Evolutionary conservation across 2,329 filamentous ascomycete genomes (phyloP), one percentile per base, ranked within the genome.

Genomic region (Pseudocercospora pini-densiflorae): DNA sequence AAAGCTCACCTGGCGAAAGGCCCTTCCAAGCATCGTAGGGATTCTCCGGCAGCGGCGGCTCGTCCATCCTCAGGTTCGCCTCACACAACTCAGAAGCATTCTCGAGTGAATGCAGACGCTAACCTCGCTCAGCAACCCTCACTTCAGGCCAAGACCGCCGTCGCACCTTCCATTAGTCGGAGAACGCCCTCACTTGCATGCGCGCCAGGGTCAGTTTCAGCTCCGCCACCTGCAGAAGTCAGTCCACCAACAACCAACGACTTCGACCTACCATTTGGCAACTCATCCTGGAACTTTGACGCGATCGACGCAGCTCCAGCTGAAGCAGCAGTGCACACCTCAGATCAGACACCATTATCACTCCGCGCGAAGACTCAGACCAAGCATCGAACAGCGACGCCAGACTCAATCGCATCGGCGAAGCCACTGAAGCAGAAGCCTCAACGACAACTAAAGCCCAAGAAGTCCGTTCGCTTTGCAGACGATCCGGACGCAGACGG

Each of bases 251-350:
- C 24, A 5, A 10, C 16, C 19, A 19, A 24, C 27, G 14, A 23
- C 19, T 21, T 10, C 4, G 33, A 43, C 55, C 36, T 58, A 40
- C 31, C 55, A 14, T 21, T 58, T 31, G 55, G 55, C 55, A 40
- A 58, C 9, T n/a, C 16, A 58, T 12, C 55, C 9, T 58, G 55
- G 55, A 40, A 40, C 33, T 58, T 58, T 27, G 55, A 43, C 33
- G n/a, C 19, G 31, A 6, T 58, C 16, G 23, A 58, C 29, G n/a
- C 31, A 23, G 27, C 14, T n/a, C 53, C 31, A 55, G 53, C 27
- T 19, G n/a, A 33, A 10, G 55, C 51, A 21, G 23, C 2, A 55
- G 51, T 7, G 24, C 27, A 16, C 16, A 33, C 16, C 36, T 10
- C n/a, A 8, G 31, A 58, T 58, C 19, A 31, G n/a, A 23, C 8